A percentile compares a stretch with the other conserved stretches of the same genome.
Conservation (phyloP, 2,329 filamentous ascomycete species). For the Phyllosticta citribraziliensis region DNA sequence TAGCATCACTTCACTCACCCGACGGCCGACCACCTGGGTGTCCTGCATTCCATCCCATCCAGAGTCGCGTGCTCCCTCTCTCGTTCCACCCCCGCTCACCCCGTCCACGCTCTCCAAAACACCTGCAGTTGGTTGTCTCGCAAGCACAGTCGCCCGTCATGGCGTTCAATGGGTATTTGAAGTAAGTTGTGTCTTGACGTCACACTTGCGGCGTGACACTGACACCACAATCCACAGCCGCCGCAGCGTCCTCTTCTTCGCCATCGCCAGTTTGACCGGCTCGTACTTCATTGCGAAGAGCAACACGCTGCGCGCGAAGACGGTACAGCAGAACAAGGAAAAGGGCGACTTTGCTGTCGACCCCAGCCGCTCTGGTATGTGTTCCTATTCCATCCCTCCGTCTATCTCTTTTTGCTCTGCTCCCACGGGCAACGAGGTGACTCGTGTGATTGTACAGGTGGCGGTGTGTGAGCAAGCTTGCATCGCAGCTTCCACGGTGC, state of each 20-base stretch:
- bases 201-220: not conserved
- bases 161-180: constrained; percentile 5
- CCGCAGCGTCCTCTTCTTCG: constrained; percentile 23
- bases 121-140: too few relatives aligned
- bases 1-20: too few relatives aligned
- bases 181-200: not conserved
- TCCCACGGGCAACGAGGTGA: not conserved
- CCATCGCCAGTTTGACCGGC: constrained; percentile 22
- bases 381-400: not conserved
- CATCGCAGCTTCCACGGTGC: too few relatives aligned
- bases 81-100: too few relatives aligned
- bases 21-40: too few relatives aligned
- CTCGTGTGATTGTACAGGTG: not conserved
- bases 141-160: not conserved
- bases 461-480: not conserved
- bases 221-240: constrained; percentile 15
- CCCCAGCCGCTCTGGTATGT: not conserved
- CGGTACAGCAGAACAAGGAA: constrained; percentile 13
- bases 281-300: constrained; percentile 25
- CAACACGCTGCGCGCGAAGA: constrained; percentile 19
- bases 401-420: too few relatives aligned
- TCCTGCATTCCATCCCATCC: too few relatives aligned
- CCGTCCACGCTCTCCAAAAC: too few relatives aligned
- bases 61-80: too few relatives aligned
- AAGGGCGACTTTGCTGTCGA: not conserved